phyloP scores from a whole-genome alignment of 305 asterid species.

The Fraxinus xanthoxyloides region DNA sequence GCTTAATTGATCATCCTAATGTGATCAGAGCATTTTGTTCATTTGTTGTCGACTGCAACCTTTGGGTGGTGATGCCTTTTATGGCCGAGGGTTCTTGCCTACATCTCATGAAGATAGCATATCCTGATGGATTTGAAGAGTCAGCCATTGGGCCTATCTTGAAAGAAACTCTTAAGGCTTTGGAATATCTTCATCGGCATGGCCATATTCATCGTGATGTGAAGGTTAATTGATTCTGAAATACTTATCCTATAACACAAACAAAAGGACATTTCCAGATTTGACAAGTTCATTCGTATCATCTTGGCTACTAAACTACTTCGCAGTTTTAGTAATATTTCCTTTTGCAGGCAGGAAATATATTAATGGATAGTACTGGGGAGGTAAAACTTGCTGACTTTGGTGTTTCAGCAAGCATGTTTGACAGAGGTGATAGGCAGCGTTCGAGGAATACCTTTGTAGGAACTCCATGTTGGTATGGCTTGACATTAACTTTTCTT shows the following conservation, averaged over 20 bases:
- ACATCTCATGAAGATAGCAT: constrained; percentile 94
- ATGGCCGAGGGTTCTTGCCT: constrained; percentile 99
- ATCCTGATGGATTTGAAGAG: constrained; percentile 97
- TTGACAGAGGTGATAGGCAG: constrained; percentile 95
- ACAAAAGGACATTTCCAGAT: constrained; percentile 8
- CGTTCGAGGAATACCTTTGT: constrained; percentile 96
- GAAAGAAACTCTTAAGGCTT: constrained; percentile 94
- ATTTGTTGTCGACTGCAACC: constrained; percentile 88
- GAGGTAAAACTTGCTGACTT: constrained; percentile 96
- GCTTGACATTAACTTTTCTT: constrained; percentile 20
- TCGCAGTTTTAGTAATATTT: constrained; percentile 26
- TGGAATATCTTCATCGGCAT: constrained; percentile 87
- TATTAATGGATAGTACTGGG: constrained; percentile 80
- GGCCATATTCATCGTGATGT: constrained; percentile 99
- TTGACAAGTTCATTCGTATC: constrained; percentile 16
- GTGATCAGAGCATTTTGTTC: constrained; percentile 89
- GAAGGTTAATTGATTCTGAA: constrained; percentile 53
- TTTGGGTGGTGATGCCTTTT: constrained; percentile 97
- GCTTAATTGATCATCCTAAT: constrained; percentile 90
- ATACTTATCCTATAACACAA: neutral
- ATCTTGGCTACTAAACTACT: constrained; percentile 14
- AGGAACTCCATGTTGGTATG: constrained; percentile 99
- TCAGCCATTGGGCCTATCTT: constrained; percentile 78
- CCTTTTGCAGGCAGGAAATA: constrained; percentile 83
- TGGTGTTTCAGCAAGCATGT: constrained; percentile 97